Evolutionary conservation across 306 rosid species (phyloP), one percentile per base, ranked within the genome.

Genomic region (Hippophae gyantsensis): DNA sequence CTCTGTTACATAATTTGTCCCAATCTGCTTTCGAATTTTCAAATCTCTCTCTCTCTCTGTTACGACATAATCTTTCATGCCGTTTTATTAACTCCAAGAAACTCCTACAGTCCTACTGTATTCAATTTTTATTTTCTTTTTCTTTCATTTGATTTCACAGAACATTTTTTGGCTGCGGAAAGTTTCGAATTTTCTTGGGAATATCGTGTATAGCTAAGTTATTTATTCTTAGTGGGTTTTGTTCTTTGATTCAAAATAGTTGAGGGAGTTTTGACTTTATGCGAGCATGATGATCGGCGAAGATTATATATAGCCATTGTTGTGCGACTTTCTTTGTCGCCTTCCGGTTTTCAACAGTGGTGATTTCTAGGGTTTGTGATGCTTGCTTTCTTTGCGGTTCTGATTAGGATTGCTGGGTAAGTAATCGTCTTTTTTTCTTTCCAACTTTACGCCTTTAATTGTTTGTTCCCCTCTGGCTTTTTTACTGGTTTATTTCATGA

Each of bases 1-100:
- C 40, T 72, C 80, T 76, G 85, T 75, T 75, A 48, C 54, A 64
- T 73, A 65, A 12, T 85, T 90, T 87, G 97, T 84, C 90, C 77
- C 68, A 6, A 66, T 68, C 81, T 72, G 71, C 81, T 70, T 84
- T 79, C 52, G 48, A 63, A 64, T 59, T 83, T 81, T 82, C 77
- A 68, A 74, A 63, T 61, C 69, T 48, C 80, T 78, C 76, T 55
- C 60, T 54, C 60, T 58, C 9, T 5, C 42, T 62, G 52, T 50
- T 41, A 69, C 56, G 53, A 10, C 38, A 25, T 60, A 72, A 44
- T 62, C 63, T 57, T 57, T 57, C 12, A 41, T 48, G 7, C 26
- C 13, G 52, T 62, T 64, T 61, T 51, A 4, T 18, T 44, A 40
- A 48, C n/a, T 65, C 54, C 14, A 58, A 62, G 41, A 42, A 62